Percentiles rank a stretch among this genome's conserved stretches.
Conservation (phyloP, 257 asterid genomes). For the Apocynum venetum region DNA sequence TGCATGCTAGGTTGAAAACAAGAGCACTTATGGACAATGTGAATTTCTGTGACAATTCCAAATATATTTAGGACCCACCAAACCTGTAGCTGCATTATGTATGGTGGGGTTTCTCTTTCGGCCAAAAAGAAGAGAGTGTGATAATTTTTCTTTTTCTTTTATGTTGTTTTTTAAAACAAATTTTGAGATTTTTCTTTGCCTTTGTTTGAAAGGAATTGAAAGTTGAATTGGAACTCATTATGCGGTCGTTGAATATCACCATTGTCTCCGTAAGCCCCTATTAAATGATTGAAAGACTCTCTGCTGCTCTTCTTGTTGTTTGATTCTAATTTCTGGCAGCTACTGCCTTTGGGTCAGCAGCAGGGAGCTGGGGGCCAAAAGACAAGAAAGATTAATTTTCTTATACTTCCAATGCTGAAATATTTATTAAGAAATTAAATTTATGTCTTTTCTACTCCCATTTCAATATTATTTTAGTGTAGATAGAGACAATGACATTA, state of each 20-base stretch:
- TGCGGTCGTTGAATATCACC: slow-evolving; percentile 12
- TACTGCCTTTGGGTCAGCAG: neutral
- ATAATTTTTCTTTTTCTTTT: neutral
- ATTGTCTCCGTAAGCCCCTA: slow-evolving; percentile 1
- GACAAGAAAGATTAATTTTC: neutral
- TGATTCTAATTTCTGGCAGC: slow-evolving; percentile 3
- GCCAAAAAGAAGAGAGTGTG: slow-evolving; percentile 20
- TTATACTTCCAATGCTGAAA: neutral
- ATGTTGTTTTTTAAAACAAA: neutral
- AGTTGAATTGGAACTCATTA: neutral
- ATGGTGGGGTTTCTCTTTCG: slow-evolving; percentile 29
- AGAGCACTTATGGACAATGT: slow-evolving; percentile 32
- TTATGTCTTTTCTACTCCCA: too few species aligned
- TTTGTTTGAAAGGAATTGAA: slow-evolving; percentile 7
- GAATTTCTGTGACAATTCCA: slow-evolving; percentile 23
- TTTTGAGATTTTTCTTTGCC: neutral
- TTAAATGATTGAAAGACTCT: slow-evolving; percentile 15
- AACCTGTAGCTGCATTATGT: slow-evolving; percentile 1
- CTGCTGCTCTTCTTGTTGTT: neutral
- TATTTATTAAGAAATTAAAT: neutral
- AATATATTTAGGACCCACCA: slow-evolving; percentile 38
- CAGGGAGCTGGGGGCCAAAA: neutral
- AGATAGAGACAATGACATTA: too few species aligned
- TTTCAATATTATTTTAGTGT: too few species aligned
- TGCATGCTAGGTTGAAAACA: slow-evolving; percentile 32